phyloP scores from a whole-genome alignment of 371 early-diverging fungal species.

The Phascolomyces articulosus region DNA sequence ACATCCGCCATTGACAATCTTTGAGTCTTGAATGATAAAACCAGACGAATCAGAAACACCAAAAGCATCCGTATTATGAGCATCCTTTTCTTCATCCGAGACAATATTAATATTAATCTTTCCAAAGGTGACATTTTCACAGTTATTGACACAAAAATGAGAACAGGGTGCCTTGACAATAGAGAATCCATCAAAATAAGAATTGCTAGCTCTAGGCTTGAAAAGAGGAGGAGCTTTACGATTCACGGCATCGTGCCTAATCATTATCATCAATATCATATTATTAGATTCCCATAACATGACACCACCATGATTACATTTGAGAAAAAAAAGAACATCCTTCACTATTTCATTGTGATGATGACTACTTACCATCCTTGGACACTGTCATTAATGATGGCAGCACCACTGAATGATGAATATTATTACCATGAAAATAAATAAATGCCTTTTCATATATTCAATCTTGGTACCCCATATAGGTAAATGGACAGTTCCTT shows the following conservation, averaged over 20 bases:
- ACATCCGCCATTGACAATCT: slow-evolving; percentile 34
- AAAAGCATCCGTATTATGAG: slow-evolving; percentile 41
- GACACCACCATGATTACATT: too few relatives aligned
- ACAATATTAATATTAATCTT: slow-evolving; percentile 26
- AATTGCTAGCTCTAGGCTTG: slow-evolving; percentile 31
- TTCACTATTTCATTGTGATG: too few relatives aligned
- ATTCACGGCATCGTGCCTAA: slow-evolving; percentile 24
- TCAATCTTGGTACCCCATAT: slow-evolving; percentile 23
- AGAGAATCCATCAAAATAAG: slow-evolving; percentile 32
- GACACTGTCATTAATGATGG: slow-evolving; percentile 29
- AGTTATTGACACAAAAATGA: slow-evolving; percentile 32
- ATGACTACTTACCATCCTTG: slow-evolving; percentile 30
- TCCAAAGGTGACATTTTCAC: slow-evolving; percentile 24
- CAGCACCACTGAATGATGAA: slow-evolving; percentile 26
- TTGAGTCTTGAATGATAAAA: slow-evolving; percentile 22
- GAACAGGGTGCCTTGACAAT: slow-evolving; percentile 34
- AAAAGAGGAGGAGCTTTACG: slow-evolving; percentile 36
- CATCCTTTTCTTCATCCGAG: slow-evolving; percentile 22
- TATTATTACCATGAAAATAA: slow-evolving; percentile 27
- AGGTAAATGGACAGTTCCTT: slow-evolving; percentile 31
- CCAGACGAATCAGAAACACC: slow-evolving; percentile 31
- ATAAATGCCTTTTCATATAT: slow-evolving; percentile 29
- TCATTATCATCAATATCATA: not conserved
- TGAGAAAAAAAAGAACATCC: too few relatives aligned
- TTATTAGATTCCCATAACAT: too few relatives aligned